phyloP scores from a whole-genome alignment of 345 rosid species.

The Capsella bursapastoris region DNA sequence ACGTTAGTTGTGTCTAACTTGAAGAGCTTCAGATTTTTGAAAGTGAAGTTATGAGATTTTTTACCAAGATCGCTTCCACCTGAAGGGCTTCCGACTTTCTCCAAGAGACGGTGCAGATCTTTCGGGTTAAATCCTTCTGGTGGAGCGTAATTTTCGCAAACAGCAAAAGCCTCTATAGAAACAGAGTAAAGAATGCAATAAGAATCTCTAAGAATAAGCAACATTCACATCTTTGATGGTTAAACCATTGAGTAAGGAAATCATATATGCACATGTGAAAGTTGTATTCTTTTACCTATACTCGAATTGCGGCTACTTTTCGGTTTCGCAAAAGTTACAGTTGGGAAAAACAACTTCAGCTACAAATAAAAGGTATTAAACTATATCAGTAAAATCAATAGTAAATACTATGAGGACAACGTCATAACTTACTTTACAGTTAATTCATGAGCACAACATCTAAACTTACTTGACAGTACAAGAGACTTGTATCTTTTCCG shows the following conservation, averaged over 20 bases:
- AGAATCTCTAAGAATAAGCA: background rate
- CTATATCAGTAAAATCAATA: slow-evolving; percentile 20
- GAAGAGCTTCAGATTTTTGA: slow-evolving; percentile 19
- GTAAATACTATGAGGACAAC: slow-evolving; percentile 1
- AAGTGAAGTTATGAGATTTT: slow-evolving; percentile 4
- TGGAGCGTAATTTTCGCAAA: slow-evolving; percentile 92
- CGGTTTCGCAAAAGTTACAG: slow-evolving; percentile 94
- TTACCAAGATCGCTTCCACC: slow-evolving; percentile 88
- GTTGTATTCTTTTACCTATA: slow-evolving; percentile 63
- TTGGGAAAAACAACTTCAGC: slow-evolving; percentile 90
- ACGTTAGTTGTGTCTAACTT: slow-evolving; percentile 36
- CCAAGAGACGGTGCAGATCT: slow-evolving; percentile 80
- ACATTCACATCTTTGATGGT: slow-evolving; percentile 28
- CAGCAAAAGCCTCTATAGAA: slow-evolving; percentile 88
- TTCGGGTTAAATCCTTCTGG: slow-evolving; percentile 84
- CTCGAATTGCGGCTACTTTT: slow-evolving; percentile 99
- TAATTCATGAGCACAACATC: slow-evolving; percentile 13
- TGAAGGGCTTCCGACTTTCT: slow-evolving; percentile 90
- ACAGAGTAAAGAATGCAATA: slow-evolving; percentile 26
- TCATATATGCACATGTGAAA: slow-evolving; percentile 28
- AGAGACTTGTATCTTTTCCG: slow-evolving; percentile 98
- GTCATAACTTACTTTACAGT: slow-evolving; percentile 65
- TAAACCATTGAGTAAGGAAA: slow-evolving; percentile 37
- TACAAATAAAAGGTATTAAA: slow-evolving; percentile 47
- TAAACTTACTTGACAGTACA: slow-evolving; percentile 80